Evolutionary conservation across 2,329 filamentous ascomycete genomes (phyloP).

Genomic region (Coleophoma cylindrospora): DNA sequence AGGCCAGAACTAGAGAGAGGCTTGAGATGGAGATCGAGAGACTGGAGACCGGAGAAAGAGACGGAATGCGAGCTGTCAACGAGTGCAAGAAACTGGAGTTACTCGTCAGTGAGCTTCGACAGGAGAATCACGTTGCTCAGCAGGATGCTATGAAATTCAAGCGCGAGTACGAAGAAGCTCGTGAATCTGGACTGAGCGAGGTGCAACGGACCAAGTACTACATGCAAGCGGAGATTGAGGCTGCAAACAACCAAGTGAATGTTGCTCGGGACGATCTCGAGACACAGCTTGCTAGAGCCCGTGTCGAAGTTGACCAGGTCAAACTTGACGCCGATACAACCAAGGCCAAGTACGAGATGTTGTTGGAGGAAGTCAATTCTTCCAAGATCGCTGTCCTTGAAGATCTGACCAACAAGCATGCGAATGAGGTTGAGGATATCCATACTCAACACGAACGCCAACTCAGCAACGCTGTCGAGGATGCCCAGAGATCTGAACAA

Average conservation of each 20-base stretch:
- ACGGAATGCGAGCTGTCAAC: constrained; percentile 57
- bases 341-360: constrained; percentile 76
- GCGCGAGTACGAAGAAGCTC: constrained; percentile 78
- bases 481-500: constrained; percentile 74
- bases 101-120: constrained; percentile 50
- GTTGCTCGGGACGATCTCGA: constrained; percentile 77
- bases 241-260: constrained; percentile 81
- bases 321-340: constrained; percentile 76
- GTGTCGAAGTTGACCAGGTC: constrained; percentile 71
- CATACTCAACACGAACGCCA: constrained; percentile 71
- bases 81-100: constrained; percentile 57
- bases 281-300: constrained; percentile 67
- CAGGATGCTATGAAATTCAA: constrained; percentile 48
- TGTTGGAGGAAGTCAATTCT: constrained; percentile 74
- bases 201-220: constrained; percentile 74
- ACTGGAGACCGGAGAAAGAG: constrained; percentile 58
- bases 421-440: constrained; percentile 68
- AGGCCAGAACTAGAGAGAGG: constrained; percentile 64
- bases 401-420: constrained; percentile 51
- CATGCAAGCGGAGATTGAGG: constrained; percentile 77
- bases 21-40: constrained; percentile 63
- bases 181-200: constrained; percentile 73
- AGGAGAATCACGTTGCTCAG: constrained; percentile 58
- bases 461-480: constrained; percentile 69
- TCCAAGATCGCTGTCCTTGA: constrained; percentile 55